Evolutionary conservation across 768 basidiomycete species (phyloP).

Genomic region (Pleurotus giganteus): DNA sequence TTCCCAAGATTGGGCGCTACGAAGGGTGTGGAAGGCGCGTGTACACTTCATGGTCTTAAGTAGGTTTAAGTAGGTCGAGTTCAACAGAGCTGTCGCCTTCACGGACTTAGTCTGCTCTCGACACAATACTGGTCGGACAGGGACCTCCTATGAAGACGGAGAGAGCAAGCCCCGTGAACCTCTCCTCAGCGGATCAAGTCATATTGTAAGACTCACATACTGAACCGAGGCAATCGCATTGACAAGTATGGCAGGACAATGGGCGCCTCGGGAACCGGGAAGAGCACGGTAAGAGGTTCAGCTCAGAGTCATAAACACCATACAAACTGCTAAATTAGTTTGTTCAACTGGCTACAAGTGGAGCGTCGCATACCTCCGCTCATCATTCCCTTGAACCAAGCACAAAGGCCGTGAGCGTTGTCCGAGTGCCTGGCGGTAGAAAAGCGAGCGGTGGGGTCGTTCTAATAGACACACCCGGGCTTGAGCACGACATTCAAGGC

Average conservation of each 20-base stretch:
- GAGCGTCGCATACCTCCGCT: neutral
- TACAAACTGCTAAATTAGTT: neutral
- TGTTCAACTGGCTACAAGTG: neutral
- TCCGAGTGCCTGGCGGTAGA: neutral
- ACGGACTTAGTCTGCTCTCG: no score
- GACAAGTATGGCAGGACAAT: constrained; percentile 13
- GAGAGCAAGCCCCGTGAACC: no score
- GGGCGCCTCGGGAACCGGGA: constrained; percentile 22
- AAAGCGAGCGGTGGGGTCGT: neutral
- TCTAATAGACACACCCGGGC: neutral
- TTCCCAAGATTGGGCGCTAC: no score
- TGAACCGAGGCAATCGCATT: neutral
- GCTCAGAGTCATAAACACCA: neutral
- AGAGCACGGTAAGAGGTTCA: constrained; percentile 18
- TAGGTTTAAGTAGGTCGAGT: no score
- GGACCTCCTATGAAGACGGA: no score
- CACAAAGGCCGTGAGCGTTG: neutral
- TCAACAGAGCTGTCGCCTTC: no score
- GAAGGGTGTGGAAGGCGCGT: no score
- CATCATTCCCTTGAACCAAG: neutral
- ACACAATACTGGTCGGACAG: no score
- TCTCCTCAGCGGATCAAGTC: no score
- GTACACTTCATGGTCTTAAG: no score
- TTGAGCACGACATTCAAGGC: neutral
- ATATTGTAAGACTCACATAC: neutral